Conservation (phyloP, 495 filamentous ascomycete genomes). For the Annulohypoxylon nitens region DNA sequence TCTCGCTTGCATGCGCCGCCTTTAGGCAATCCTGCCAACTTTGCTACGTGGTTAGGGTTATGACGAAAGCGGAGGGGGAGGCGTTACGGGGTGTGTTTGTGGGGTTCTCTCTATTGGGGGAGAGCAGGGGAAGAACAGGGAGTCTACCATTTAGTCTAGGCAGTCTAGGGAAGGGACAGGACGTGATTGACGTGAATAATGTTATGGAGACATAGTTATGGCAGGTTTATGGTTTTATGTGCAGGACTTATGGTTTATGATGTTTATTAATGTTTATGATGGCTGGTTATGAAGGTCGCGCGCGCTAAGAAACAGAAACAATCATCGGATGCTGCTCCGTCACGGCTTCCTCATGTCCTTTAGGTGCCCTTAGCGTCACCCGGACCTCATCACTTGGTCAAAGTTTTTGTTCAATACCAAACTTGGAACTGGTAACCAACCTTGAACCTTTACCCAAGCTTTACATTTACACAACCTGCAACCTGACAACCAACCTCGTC, state of each 20-base stretch:
- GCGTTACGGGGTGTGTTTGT: slow-evolving; percentile 18
- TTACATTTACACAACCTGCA: not conserved
- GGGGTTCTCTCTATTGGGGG: not conserved
- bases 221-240: not conserved
- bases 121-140: not conserved
- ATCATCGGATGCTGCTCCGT: slow-evolving; percentile 20
- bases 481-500: slow-evolving; percentile 6
- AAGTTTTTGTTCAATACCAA: slow-evolving; percentile 18
- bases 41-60: slow-evolving; percentile 39
- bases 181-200: not conserved
- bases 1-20: slow-evolving; percentile 40
- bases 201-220: slow-evolving; percentile 7
- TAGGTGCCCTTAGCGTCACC: slow-evolving; percentile 31
- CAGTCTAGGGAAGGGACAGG: not conserved
- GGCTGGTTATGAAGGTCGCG: not conserved
- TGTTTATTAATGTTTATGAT: not conserved
- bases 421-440: too few relatives aligned
- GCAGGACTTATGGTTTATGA: too few relatives aligned
- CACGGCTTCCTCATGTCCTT: not conserved
- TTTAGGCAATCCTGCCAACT: not conserved
- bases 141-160: not conserved
- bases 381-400: slow-evolving; percentile 37
- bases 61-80: slow-evolving; percentile 35
- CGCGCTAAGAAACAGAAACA: slow-evolving; percentile 2
- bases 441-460: too few relatives aligned